Conservation (phyloP, 768 basidiomycete genomes). For the Leccinum arenicola region DNA sequence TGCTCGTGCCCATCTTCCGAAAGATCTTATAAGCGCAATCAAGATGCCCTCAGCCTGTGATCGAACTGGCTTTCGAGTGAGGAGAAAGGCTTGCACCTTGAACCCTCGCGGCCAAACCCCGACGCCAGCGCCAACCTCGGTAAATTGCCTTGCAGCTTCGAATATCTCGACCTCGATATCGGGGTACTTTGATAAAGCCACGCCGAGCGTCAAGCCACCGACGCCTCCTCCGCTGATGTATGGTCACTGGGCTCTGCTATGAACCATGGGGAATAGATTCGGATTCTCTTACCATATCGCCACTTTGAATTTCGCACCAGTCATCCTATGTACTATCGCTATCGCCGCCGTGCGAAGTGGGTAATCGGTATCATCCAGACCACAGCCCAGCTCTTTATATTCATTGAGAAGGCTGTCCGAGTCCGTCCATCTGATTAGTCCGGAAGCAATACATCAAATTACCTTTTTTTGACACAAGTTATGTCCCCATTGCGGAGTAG, state of each 20-base stretch:
- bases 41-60: background rate
- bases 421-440: background rate
- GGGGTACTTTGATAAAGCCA: conserved; percentile 38
- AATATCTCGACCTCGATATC: conserved; percentile 58
- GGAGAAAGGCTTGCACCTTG: conserved; percentile 19
- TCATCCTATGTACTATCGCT: background rate
- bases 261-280: background rate
- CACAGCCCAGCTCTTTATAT: background rate
- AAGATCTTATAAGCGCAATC: conserved; percentile 13
- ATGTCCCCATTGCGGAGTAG: too few species aligned
- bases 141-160: conserved; percentile 49
- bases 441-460: background rate
- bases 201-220: conserved; percentile 39
- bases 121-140: conserved; percentile 59
- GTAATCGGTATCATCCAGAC: background rate
- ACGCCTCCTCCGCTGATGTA: conserved; percentile 40
- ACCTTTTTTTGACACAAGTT: background rate
- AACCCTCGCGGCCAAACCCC: conserved; percentile 40
- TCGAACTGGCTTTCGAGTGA: background rate
- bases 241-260: background rate
- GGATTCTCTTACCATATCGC: background rate
- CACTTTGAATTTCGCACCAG: background rate
- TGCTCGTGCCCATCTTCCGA: conserved; percentile 16
- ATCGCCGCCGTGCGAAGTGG: background rate
- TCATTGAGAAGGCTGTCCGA: background rate